Conservation (phyloP, 495 filamentous ascomycete genomes). For the Penicillium subrubescens region DNA sequence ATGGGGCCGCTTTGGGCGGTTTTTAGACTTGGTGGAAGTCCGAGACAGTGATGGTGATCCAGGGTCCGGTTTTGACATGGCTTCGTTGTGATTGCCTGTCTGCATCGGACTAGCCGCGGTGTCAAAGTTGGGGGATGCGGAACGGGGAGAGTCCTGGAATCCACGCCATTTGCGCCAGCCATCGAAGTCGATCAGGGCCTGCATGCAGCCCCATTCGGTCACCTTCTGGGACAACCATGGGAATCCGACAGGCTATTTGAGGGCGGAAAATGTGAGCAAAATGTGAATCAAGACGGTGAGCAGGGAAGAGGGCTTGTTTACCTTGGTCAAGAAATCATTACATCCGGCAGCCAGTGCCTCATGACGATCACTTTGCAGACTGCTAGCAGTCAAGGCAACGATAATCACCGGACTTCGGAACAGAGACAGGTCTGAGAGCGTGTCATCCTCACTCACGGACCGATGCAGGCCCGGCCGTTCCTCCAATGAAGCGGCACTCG, state of each 20-base stretch:
- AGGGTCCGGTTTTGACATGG: constrained; percentile 6
- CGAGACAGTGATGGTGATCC: constrained; percentile 25
- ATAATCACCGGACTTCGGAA: constrained; percentile 98
- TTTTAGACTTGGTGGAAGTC: constrained; percentile 5
- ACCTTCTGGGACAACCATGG: constrained; percentile 97
- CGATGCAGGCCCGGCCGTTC: constrained; percentile 29
- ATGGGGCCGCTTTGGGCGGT: constrained; percentile 16
- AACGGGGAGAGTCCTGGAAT: constrained; percentile 51
- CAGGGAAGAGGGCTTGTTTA: constrained; percentile 39
- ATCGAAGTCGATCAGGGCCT: constrained; percentile 97
- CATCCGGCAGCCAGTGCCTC: constrained; percentile 94
- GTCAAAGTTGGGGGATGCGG: constrained; percentile 24
- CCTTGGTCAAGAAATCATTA: constrained; percentile 98
- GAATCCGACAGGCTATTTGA: constrained; percentile 84
- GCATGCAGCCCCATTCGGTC: constrained; percentile 99
- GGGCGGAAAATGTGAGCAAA: constrained; percentile 15
- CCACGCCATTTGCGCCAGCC: constrained; percentile 98
- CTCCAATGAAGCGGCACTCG: constrained; percentile 31
- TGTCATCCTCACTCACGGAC: constrained; percentile 59
- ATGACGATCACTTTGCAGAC: constrained; percentile 89
- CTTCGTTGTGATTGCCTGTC: constrained; percentile 21
- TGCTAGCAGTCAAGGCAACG: constrained; percentile 91
- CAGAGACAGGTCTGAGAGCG: constrained; percentile 62
- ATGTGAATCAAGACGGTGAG: background rate
- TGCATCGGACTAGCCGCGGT: constrained; percentile 38